Conservation (phyloP, 257 asterid genomes). For the Jaltomata sinuosa region DNA sequence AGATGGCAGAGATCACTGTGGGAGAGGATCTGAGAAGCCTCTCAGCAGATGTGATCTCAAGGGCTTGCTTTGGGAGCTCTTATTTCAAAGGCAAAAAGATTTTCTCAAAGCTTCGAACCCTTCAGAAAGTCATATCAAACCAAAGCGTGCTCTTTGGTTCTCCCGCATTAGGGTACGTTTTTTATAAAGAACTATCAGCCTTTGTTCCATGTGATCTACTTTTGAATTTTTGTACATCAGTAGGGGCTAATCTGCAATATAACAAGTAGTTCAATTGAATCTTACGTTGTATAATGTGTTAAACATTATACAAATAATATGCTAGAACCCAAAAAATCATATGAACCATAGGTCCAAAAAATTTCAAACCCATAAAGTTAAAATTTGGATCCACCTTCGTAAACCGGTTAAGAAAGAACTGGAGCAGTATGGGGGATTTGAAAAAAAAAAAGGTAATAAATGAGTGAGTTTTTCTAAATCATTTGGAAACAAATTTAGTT, state of each 20-base stretch:
- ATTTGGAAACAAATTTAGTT: neutral
- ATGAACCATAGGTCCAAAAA: no score
- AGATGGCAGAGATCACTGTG: slow-evolving; percentile 43
- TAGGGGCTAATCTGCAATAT: no score
- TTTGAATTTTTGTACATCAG: neutral
- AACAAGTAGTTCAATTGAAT: neutral
- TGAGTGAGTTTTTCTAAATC: no score
- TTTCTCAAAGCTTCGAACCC: slow-evolving; percentile 71
- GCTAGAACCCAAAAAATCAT: no score
- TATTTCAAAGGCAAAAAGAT: slow-evolving; percentile 56
- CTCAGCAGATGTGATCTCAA: slow-evolving; percentile 81
- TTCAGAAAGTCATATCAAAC: slow-evolving; percentile 47
- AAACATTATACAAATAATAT: no score
- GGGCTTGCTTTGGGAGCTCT: slow-evolving; percentile 83
- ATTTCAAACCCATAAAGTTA: no score
- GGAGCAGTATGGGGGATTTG: no score
- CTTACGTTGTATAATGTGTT: no score
- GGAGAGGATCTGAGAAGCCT: slow-evolving; percentile 60
- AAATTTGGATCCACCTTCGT: no score
- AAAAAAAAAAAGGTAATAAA: no score
- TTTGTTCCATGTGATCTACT: neutral
- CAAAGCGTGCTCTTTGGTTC: slow-evolving; percentile 54
- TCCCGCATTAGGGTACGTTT: slow-evolving; percentile 38
- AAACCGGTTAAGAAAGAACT: no score
- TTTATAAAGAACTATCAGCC: neutral